Conservation (phyloP, 169 alveolate species). For the Theileria annulata region DNA sequence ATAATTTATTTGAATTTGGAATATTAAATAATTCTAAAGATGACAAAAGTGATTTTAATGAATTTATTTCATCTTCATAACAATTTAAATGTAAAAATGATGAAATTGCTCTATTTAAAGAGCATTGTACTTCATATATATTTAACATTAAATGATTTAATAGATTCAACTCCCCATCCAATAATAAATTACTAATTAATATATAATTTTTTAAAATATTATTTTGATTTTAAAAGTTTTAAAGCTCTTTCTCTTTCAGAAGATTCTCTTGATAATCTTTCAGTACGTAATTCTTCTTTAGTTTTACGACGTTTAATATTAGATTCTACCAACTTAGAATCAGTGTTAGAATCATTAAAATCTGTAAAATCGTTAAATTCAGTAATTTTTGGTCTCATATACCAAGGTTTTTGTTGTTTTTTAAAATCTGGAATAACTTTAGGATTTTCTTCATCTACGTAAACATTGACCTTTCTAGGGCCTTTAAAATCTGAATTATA, state of each 20-base stretch:
- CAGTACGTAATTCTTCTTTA: constrained; percentile 24
- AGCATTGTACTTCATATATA: constrained; percentile 10
- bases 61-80: background rate
- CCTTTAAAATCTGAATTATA: constrained; percentile 52
- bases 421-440: constrained; percentile 62
- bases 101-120: constrained; percentile 2
- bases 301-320: constrained; percentile 4
- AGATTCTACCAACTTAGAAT: background rate
- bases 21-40: background rate
- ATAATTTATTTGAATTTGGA: background rate
- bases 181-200: background rate
- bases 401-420: constrained; percentile 55
- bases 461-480: constrained; percentile 37
- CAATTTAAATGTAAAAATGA: background rate
- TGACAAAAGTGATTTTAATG: background rate
- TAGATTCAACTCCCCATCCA: background rate
- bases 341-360: background rate
- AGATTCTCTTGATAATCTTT: constrained; percentile 17
- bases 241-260: constrained; percentile 35
- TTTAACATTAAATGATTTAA: background rate
- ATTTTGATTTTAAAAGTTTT: constrained; percentile 24
- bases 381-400: constrained; percentile 28
- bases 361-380: background rate
- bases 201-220: background rate
- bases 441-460: constrained; percentile 49